phyloP scores from a whole-genome alignment of 1,139 yeast genomes.

The Blastobotrys proliferans region DNA sequence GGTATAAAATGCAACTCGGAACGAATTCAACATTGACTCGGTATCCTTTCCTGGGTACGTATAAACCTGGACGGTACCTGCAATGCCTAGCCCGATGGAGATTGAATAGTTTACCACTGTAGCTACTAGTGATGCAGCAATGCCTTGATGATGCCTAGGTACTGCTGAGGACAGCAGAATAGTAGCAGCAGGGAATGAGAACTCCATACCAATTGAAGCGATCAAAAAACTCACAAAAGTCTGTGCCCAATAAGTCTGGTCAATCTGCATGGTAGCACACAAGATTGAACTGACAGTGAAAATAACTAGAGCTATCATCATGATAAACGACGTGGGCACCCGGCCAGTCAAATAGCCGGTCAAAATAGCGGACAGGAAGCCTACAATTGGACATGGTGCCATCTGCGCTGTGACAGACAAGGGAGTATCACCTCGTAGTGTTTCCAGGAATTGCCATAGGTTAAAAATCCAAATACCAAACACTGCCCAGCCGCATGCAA shows the following conservation, averaged over 20 bases:
- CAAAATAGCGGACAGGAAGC: slow-evolving; percentile 45
- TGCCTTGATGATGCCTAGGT: slow-evolving; percentile 55
- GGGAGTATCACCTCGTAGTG: slow-evolving; percentile 36
- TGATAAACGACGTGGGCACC: slow-evolving; percentile 42
- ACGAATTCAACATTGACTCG: slow-evolving; percentile 36
- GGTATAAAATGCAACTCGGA: slow-evolving; percentile 44
- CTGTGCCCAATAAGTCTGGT: slow-evolving; percentile 52
- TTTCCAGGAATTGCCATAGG: slow-evolving; percentile 38
- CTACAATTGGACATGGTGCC: slow-evolving; percentile 42
- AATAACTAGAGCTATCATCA: slow-evolving; percentile 44
- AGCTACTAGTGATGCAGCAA: slow-evolving; percentile 60
- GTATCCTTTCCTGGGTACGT: slow-evolving; percentile 33
- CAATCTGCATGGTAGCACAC: slow-evolving; percentile 44
- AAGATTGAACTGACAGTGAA: slow-evolving; percentile 43
- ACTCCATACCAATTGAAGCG: slow-evolving; percentile 60
- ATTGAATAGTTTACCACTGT: slow-evolving; percentile 62
- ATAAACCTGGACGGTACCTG: slow-evolving; percentile 56
- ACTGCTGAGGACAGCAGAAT: slow-evolving; percentile 48
- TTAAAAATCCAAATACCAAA: slow-evolving; percentile 58
- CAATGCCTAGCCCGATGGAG: slow-evolving; percentile 59
- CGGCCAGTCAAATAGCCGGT: slow-evolving; percentile 41
- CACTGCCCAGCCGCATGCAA: slow-evolving; percentile 57
- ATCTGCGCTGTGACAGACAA: slow-evolving; percentile 41
- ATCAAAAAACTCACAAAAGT: slow-evolving; percentile 46
- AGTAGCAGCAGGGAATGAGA: slow-evolving; percentile 61